These are phyloP conservation scores for Ophiosphaerella herpotricha DNA, from an alignment of 2,329 filamentous ascomycete genomes.

Conservation along the genomic window DNA sequence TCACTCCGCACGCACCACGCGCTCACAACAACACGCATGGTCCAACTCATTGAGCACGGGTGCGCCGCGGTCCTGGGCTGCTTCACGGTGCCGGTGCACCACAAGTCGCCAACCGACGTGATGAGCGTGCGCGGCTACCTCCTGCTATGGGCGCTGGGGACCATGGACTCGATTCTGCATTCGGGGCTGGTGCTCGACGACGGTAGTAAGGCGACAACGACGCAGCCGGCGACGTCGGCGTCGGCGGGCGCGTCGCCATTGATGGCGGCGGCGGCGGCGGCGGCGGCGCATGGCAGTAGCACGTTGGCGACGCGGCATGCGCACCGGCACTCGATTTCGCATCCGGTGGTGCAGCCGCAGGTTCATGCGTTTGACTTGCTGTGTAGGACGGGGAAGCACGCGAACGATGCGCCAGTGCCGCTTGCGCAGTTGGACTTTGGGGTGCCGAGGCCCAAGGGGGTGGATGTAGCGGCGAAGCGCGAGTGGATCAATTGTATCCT, in stretches of 20 bases:
- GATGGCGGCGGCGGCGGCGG: background rate
- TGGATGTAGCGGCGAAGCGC: conserved; percentile 26
- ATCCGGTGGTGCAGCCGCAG: too few relatives aligned
- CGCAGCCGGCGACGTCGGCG: too few relatives aligned
- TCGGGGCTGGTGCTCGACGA: conserved; percentile 24
- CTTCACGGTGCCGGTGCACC: conserved; percentile 31
- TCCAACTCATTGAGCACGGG: conserved; percentile 28
- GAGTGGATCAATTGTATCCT: conserved; percentile 35
- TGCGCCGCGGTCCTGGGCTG: conserved; percentile 28
- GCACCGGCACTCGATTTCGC: too few relatives aligned
- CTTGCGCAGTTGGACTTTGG: too few relatives aligned
- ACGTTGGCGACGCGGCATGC: too few relatives aligned
- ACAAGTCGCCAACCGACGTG: conserved; percentile 27
- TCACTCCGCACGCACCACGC: conserved; percentile 22
- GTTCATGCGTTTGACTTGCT: too few relatives aligned
- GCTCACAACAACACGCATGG: conserved; percentile 23
- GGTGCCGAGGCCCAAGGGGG: conserved; percentile 5
- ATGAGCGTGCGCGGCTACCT: conserved; percentile 36
- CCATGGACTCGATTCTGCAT: conserved; percentile 31
- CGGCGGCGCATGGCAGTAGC: background rate
- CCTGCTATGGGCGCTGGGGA: conserved; percentile 31
- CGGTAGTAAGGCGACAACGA: too few relatives aligned
- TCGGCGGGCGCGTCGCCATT: too few relatives aligned
- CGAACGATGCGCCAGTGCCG: too few relatives aligned
- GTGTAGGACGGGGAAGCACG: too few relatives aligned